These are phyloP conservation scores for Malania oleifera DNA, from an alignment of 164 flowering plant genomes.

Conservation along the genomic window DNA sequence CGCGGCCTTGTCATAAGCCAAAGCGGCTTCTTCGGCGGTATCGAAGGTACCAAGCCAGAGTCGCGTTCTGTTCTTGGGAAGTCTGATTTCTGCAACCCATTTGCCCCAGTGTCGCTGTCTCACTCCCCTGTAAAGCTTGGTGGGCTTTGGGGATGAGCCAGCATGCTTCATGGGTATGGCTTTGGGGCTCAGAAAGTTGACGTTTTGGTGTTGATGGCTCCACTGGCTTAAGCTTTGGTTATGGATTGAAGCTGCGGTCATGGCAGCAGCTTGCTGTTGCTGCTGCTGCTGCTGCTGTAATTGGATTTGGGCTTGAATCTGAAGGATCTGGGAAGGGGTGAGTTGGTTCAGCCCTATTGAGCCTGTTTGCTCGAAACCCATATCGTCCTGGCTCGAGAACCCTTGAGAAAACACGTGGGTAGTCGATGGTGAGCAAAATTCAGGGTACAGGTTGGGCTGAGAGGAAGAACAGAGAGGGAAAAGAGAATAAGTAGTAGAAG, in stretches of 20 bases:
- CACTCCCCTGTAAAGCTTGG: constrained; percentile 57
- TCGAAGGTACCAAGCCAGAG: constrained; percentile 68
- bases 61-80: constrained; percentile 56
- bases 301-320: constrained; percentile 44
- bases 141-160: constrained; percentile 27
- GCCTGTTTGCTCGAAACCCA: constrained; percentile 28
- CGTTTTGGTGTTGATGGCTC: neutral
- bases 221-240: constrained; percentile 10
- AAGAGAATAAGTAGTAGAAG: constrained; percentile 2
- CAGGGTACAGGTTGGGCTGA: constrained; percentile 22
- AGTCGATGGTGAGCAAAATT: constrained; percentile 22
- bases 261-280: constrained; percentile 1
- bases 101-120: constrained; percentile 70
- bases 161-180: constrained; percentile 46
- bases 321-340: constrained; percentile 47
- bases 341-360: constrained; percentile 41
- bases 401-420: constrained; percentile 29
- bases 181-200: constrained; percentile 30
- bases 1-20: constrained; percentile 56
- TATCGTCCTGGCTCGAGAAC: constrained; percentile 19
- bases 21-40: constrained; percentile 55
- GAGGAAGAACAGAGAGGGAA: constrained; percentile 1
- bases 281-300: constrained; percentile 27
- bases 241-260: constrained; percentile 10
- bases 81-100: constrained; percentile 66